Evolutionary conservation across 208 protist genomes (phyloP), one percentile per base, ranked within the genome.

Genomic region (Leishmania amazonensis): DNA sequence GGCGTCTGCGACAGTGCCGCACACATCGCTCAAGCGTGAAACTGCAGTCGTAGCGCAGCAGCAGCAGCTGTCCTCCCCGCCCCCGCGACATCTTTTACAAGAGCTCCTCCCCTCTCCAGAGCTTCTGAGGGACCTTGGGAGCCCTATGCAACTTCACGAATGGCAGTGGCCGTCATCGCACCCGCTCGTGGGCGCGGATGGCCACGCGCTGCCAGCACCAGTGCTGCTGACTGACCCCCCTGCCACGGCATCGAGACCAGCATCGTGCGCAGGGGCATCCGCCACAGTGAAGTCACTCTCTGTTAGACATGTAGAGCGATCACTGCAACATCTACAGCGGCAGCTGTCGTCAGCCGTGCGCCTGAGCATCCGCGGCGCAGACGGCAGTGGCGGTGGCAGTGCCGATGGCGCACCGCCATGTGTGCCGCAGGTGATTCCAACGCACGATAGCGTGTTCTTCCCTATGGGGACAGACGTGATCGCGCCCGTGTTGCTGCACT

Each of bases 371-470:
- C 87, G 68, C 71, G 86, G 75, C 71, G 42, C 47, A 88, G 68
- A 62, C 24, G 19, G 80, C 90, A 28, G 49, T 62, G 40, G n/a
- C 53, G 49, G 45, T 54, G 53, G 47, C 45, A 49, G 24, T 51
- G 53, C n/a, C 9, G 45, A 79, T 31, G 7, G 17, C 21, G 24
- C 65, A n/a, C 38, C 15, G 4, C 49, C 71, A 17, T 80, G 83
- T 58, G 67, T 83, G 74, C 83, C 79, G 31, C 62, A 67, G 9
- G 57, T 86, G 5, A 45, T 74, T 3, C 90, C 84, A 35, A 79
- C 72, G 24, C 89, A 93, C 81, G 83, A 88, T 4, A 93, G 87
- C 79, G 81, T 95, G 11, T 96, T 96, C 76, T 96, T 92, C 58
- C 91, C 93, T 0, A 40, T 84, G 0, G 91, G 91, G 0, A 89